Conservation (phyloP, 148 eudicot genomes). For the Camellia lanceoleosa region DNA sequence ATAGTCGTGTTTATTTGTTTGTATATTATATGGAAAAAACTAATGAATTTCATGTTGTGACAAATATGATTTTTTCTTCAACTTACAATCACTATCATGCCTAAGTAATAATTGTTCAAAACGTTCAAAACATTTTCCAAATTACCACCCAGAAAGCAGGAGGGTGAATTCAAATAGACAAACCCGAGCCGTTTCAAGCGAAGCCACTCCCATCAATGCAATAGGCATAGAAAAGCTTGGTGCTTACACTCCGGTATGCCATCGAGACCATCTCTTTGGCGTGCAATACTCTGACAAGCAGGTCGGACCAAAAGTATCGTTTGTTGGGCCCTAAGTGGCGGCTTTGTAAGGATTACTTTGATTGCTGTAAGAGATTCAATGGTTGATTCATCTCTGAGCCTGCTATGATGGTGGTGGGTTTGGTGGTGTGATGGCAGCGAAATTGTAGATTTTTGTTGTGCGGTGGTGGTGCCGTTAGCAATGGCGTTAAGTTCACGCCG, state of each 20-base stretch:
- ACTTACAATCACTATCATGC: neutral
- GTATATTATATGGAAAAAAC: neutral
- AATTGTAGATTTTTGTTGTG: slow-evolving; percentile 4
- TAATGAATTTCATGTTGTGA: too few relatives aligned
- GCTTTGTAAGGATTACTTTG: slow-evolving; percentile 73
- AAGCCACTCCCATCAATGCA: slow-evolving; percentile 90
- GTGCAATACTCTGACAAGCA: slow-evolving; percentile 69
- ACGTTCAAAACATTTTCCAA: neutral
- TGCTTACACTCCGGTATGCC: slow-evolving; percentile 77
- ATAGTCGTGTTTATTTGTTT: neutral
- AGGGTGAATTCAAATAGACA: slow-evolving; percentile 68
- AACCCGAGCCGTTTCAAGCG: slow-evolving; percentile 56
- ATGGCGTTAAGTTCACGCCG: neutral
- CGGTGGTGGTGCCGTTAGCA: neutral
- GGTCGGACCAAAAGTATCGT: slow-evolving; percentile 65
- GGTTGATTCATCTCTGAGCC: slow-evolving; percentile 79
- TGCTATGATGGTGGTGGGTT: slow-evolving; percentile 10
- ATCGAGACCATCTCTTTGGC: slow-evolving; percentile 60
- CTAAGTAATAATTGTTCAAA: neutral
- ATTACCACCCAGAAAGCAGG: slow-evolving; percentile 15
- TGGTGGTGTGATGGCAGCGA: slow-evolving; percentile 24
- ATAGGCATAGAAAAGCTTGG: slow-evolving; percentile 80
- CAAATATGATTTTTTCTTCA: neutral
- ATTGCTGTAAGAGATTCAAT: slow-evolving; percentile 78
- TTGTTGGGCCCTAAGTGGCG: slow-evolving; percentile 62